These are phyloP conservation scores for Hemileccinum impolitum DNA, from an alignment of 768 basidiomycete species.

Conservation along the genomic window DNA sequence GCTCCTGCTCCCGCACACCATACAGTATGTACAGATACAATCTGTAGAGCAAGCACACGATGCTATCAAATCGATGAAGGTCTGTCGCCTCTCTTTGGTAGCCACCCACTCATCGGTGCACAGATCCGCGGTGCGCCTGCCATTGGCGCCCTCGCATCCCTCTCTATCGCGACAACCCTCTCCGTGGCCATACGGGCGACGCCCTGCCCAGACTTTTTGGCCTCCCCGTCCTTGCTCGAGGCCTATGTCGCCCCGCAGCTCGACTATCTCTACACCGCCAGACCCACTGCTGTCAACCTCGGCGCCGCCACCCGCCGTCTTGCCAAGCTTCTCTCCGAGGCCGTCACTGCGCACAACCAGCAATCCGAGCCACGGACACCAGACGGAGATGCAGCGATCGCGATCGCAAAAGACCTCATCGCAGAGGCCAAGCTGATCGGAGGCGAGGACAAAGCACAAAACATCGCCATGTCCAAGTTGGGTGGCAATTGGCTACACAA, in stretches of 20 bases:
- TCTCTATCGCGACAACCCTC: conserved; percentile 68
- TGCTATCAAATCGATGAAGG: conserved; percentile 97
- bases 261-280: conserved; percentile 74
- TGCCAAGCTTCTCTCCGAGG: conserved; percentile 38
- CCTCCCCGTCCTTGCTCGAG: conserved; percentile 49
- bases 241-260: conserved; percentile 57
- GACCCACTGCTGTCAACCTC: conserved; percentile 97
- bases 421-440: conserved; percentile 72
- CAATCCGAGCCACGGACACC: conserved; percentile 9
- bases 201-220: conserved; percentile 52
- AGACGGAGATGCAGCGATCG: conserved; percentile 37
- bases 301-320: conserved; percentile 81
- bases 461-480: conserved; percentile 77
- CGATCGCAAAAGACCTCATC: conserved; percentile 58
- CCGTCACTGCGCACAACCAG: conserved; percentile 15
- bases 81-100: conserved; percentile 23
- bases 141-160: conserved; percentile 87
- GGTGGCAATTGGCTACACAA: conserved; percentile 85
- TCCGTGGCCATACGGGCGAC: conserved; percentile 46
- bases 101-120: neutral
- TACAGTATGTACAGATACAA: conserved; percentile 64
- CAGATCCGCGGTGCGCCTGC: conserved; percentile 92
- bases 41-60: conserved; percentile 82
- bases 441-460: conserved; percentile 84
- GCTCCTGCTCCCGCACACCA: conserved; percentile 75